Percentiles rank a stretch among this genome's conserved stretches.
Conservation (phyloP, 495 filamentous ascomycete species). For the Xylaria grammica region DNA sequence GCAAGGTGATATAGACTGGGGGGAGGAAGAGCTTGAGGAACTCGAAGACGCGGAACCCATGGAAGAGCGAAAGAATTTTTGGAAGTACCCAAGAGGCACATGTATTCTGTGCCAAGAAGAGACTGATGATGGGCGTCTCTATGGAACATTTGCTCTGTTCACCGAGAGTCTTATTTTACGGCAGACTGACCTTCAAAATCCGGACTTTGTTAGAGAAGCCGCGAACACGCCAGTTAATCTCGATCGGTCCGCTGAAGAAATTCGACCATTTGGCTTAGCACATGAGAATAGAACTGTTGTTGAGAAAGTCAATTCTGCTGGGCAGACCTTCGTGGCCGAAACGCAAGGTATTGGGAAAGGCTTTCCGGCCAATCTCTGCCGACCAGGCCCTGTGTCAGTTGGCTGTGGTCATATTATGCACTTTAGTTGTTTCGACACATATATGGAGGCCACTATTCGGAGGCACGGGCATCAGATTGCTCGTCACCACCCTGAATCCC, state of each 20-base stretch:
- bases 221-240: conserved; percentile 76
- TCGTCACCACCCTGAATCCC: conserved; percentile 83
- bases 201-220: conserved; percentile 84
- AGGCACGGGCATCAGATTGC: conserved; percentile 92
- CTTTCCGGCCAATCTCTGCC: conserved; percentile 70
- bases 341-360: conserved; percentile 87
- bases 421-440: conserved; percentile 91
- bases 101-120: conserved; percentile 98
- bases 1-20: conserved; percentile 85
- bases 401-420: conserved; percentile 99
- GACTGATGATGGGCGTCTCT: conserved; percentile 84
- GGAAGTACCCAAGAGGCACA: conserved; percentile 93
- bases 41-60: conserved; percentile 56
- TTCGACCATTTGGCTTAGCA: conserved; percentile 89
- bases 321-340: conserved; percentile 71
- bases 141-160: conserved; percentile 89
- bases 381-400: conserved; percentile 81
- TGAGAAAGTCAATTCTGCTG: conserved; percentile 73
- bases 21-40: conserved; percentile 73
- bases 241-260: conserved; percentile 77
- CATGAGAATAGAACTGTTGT: conserved; percentile 80
- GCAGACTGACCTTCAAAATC: conserved; percentile 79
- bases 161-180: conserved; percentile 86
- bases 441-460: conserved; percentile 78
- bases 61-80: conserved; percentile 72